A percentile compares a stretch with the other conserved stretches of the same genome.
These are phyloP conservation scores for Dalechampia spathulata DNA, from an alignment of 441 rosid species.

Conservation along the genomic window DNA sequence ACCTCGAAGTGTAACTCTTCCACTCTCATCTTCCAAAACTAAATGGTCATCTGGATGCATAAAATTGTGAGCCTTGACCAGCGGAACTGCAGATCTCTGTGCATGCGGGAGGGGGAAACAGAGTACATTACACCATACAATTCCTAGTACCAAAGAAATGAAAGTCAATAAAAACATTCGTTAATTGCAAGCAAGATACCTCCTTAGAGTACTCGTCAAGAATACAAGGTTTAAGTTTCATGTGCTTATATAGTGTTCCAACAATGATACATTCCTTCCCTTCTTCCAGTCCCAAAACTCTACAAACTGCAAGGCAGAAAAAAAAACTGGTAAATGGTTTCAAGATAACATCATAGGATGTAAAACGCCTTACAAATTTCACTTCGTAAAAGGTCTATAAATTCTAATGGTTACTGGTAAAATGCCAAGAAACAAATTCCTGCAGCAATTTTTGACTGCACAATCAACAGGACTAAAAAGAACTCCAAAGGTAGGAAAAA, in stretches of 20 bases:
- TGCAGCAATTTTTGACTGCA: not conserved
- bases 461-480: not conserved
- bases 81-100: slow-evolving; percentile 74
- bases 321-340: not conserved
- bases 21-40: slow-evolving; percentile 94
- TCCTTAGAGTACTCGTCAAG: slow-evolving; percentile 97
- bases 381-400: slow-evolving; percentile 1
- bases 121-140: not conserved
- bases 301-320: slow-evolving; percentile 53
- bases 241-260: slow-evolving; percentile 88
- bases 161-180: not conserved
- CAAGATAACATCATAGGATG: slow-evolving; percentile 3
- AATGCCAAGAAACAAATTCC: not conserved
- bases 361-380: slow-evolving; percentile 6
- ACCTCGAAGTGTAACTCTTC: slow-evolving; percentile 83
- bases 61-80: slow-evolving; percentile 77
- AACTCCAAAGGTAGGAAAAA: not conserved
- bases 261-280: slow-evolving; percentile 86
- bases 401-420: not conserved
- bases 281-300: slow-evolving; percentile 67
- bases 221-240: slow-evolving; percentile 94
- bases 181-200: slow-evolving; percentile 30
- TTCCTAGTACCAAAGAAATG: slow-evolving; percentile 10
- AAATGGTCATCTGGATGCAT: slow-evolving; percentile 73
- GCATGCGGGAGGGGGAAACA: slow-evolving; percentile 11